Conservation (phyloP, 352 stramenopile species). For the Phytophthora ohioensis region DNA sequence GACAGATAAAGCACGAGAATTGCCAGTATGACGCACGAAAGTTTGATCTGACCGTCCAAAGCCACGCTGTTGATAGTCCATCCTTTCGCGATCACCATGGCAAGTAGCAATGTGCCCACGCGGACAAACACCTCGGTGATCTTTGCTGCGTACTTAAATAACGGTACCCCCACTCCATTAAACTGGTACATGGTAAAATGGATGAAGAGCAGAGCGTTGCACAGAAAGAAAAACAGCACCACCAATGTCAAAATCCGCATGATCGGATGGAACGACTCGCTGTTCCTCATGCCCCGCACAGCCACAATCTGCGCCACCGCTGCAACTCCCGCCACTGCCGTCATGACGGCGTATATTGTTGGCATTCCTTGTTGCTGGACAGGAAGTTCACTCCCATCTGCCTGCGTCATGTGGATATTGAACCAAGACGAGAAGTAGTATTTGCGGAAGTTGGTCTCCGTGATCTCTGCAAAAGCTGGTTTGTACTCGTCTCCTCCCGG, state of each 20-base stretch:
- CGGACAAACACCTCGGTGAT: constrained; percentile 77
- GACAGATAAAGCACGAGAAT: constrained; percentile 76
- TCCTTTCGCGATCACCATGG: constrained; percentile 80
- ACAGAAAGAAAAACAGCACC: constrained; percentile 68
- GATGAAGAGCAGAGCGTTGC: constrained; percentile 63
- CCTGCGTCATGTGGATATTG: constrained; percentile 80
- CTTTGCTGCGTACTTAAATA: constrained; percentile 77
- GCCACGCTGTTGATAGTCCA: constrained; percentile 82
- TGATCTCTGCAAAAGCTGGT: constrained; percentile 74
- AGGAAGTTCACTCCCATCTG: constrained; percentile 66
- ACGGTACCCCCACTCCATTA: constrained; percentile 73
- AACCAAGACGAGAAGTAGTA: constrained; percentile 88
- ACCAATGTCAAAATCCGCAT: constrained; percentile 74
- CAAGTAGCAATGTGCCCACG: constrained; percentile 73
- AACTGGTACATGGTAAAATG: constrained; percentile 72
- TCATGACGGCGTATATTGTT: constrained; percentile 62
- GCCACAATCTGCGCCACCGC: constrained; percentile 55
- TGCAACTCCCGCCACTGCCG: constrained; percentile 45
- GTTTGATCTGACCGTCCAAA: constrained; percentile 70
- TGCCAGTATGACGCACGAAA: constrained; percentile 70
- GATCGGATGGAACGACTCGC: constrained; percentile 84
- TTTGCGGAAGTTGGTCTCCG: constrained; percentile 70
- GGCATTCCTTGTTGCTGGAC: constrained; percentile 72
- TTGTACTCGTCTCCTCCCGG: constrained; percentile 66
- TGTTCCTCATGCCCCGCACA: constrained; percentile 52